phyloP scores from a whole-genome alignment of 345 rosid genomes.

The Eucalyptus guilfoylei region DNA sequence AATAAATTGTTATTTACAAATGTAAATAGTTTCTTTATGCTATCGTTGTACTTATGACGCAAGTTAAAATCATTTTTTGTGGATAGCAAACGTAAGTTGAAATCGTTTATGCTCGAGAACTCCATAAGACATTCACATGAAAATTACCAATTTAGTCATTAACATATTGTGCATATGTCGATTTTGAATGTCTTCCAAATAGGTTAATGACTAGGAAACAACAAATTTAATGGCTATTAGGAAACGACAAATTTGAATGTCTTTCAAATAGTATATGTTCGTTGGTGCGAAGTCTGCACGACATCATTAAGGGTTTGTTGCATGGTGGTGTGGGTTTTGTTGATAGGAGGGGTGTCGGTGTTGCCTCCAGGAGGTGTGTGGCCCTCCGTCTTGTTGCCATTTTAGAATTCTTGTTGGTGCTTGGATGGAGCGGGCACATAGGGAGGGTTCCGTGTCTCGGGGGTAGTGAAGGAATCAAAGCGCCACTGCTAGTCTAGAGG shows the following conservation, averaged over 20 bases:
- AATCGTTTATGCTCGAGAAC: accelerated
- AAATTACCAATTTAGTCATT: background rate
- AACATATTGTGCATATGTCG: background rate
- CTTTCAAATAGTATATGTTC: background rate
- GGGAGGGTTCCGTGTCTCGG: background rate
- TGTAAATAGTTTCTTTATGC: background rate
- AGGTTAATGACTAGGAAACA: too few relatives aligned
- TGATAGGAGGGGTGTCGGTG: background rate
- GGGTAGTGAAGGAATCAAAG: background rate
- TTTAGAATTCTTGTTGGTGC: background rate
- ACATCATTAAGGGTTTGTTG: background rate
- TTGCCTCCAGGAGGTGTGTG: background rate
- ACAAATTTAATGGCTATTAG: background rate
- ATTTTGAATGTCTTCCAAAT: background rate
- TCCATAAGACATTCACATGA: background rate
- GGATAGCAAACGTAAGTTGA: background rate
- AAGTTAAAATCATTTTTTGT: background rate
- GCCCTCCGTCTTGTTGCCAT: background rate
- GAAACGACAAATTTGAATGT: background rate
- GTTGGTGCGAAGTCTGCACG: background rate
- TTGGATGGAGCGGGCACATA: background rate
- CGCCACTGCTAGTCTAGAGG: background rate
- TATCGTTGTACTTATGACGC: background rate
- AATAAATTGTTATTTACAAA: accelerated
- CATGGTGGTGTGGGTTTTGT: background rate